phyloP scores from a whole-genome alignment of 1,139 yeast genomes.

The Tardiomyces digboiensis region DNA sequence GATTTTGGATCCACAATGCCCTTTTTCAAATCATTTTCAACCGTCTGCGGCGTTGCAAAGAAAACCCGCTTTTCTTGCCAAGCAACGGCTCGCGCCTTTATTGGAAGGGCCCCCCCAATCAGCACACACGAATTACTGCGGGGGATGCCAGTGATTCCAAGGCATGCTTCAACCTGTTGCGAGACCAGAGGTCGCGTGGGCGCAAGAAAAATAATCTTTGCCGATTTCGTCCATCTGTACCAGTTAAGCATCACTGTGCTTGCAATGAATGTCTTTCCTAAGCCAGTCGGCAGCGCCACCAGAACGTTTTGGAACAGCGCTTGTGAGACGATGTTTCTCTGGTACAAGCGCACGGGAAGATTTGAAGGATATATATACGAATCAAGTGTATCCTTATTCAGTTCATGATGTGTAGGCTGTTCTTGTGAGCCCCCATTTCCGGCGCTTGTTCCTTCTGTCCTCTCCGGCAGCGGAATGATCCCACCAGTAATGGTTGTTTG shows the following conservation, averaged over 20 bases:
- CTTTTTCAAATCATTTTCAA: slow-evolving; percentile 73
- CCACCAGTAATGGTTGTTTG: background rate
- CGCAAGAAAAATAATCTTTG: slow-evolving; percentile 88
- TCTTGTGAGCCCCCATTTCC: background rate
- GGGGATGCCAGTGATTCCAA: slow-evolving; percentile 80
- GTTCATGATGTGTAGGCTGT: slow-evolving; percentile 27
- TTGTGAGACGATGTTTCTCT: slow-evolving; percentile 63
- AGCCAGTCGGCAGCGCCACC: slow-evolving; percentile 94
- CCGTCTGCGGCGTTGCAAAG: slow-evolving; percentile 95
- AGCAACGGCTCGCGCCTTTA: slow-evolving; percentile 52
- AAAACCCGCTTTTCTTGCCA: slow-evolving; percentile 76
- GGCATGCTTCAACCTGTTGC: slow-evolving; percentile 92
- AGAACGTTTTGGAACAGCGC: slow-evolving; percentile 68
- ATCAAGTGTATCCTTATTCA: slow-evolving; percentile 33
- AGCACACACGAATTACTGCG: slow-evolving; percentile 69
- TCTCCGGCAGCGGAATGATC: background rate
- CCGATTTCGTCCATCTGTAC: slow-evolving; percentile 67
- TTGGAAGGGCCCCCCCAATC: slow-evolving; percentile 52
- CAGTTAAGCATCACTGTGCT: slow-evolving; percentile 89
- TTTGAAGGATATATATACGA: slow-evolving; percentile 81
- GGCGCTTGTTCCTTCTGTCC: background rate
- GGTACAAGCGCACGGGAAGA: slow-evolving; percentile 78
- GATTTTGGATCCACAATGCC: slow-evolving; percentile 72
- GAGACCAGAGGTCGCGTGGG: slow-evolving; percentile 98
- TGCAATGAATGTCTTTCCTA: slow-evolving; percentile 96